A percentile compares a stretch with the other conserved stretches of the same genome.
phyloP scores from a whole-genome alignment of 768 basidiomycete species.

The Neoboletus subvelutipes region DNA sequence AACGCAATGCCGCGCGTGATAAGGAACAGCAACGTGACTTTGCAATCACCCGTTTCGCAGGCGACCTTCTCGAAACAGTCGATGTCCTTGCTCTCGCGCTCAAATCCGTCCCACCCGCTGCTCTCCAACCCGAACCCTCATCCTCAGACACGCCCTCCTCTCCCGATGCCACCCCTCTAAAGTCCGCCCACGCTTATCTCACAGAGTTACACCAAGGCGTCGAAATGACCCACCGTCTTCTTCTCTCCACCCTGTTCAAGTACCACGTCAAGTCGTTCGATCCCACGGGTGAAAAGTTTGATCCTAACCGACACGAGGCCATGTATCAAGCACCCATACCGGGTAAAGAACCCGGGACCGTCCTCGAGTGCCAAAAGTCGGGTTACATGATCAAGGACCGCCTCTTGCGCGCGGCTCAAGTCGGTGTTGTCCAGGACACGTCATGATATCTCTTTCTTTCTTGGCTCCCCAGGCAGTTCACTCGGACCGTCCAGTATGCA shows the following conservation, averaged over 20 bases:
- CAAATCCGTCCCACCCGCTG: conserved; percentile 66
- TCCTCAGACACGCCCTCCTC: conserved; percentile 25
- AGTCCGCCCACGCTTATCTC: conserved; percentile 58
- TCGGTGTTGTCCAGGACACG: conserved; percentile 85
- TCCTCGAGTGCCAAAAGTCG: conserved; percentile 86
- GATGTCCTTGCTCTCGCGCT: conserved; percentile 87
- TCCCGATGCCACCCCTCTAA: conserved; percentile 37
- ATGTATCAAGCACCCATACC: conserved; percentile 90
- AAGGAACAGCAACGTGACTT: conserved; percentile 91
- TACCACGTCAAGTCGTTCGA: conserved; percentile 92
- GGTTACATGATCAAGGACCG: conserved; percentile 96
- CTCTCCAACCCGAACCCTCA: conserved; percentile 34
- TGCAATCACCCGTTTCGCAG: conserved; percentile 89
- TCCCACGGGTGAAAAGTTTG: conserved; percentile 88
- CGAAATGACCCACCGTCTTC: conserved; percentile 85
- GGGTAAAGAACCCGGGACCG: conserved; percentile 85
- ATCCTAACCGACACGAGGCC: conserved; percentile 95
- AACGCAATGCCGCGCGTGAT: conserved; percentile 87
- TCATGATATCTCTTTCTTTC: conserved; percentile 31
- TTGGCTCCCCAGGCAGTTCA: not conserved
- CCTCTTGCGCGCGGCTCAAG: conserved; percentile 91
- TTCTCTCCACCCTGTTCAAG: conserved; percentile 87
- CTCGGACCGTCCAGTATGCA: not conserved
- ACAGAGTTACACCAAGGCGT: conserved; percentile 83
- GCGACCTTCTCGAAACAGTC: conserved; percentile 85